phyloP scores from a whole-genome alignment of 257 asterid genomes.

The Hygrophila difformis region DNA sequence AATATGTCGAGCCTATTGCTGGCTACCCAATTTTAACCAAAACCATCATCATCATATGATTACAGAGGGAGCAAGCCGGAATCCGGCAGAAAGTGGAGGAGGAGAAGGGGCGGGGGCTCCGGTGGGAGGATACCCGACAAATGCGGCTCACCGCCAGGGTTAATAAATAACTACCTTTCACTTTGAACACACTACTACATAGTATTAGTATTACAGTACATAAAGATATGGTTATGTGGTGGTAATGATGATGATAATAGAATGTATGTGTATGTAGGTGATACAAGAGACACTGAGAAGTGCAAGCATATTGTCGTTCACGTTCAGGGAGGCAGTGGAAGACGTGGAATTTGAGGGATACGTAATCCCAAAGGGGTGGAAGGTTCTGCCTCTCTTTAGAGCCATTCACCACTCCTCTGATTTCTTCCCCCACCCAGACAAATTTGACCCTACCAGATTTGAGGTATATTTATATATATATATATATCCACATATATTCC shows the following conservation, averaged over 20 bases:
- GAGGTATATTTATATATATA: slow-evolving; percentile 26
- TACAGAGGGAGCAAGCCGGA: slow-evolving; percentile 53
- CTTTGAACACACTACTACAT: too few relatives aligned
- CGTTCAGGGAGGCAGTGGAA: slow-evolving; percentile 67
- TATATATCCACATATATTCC: not conserved
- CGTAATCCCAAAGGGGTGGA: slow-evolving; percentile 75
- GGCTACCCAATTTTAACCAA: too few relatives aligned
- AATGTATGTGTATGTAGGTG: slow-evolving; percentile 30
- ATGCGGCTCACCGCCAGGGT: slow-evolving; percentile 54
- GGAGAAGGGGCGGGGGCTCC: slow-evolving; percentile 35
- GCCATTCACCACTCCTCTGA: slow-evolving; percentile 51
- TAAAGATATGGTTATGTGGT: too few relatives aligned
- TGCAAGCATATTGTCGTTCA: slow-evolving; percentile 61
- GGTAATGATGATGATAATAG: too few relatives aligned
- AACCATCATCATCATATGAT: too few relatives aligned
- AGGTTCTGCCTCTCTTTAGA: slow-evolving; percentile 71
- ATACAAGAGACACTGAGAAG: slow-evolving; percentile 65
- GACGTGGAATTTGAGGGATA: slow-evolving; percentile 62
- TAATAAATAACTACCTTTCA: not conserved
- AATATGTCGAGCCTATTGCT: too few relatives aligned
- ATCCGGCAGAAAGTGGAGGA: slow-evolving; percentile 19
- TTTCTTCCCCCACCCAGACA: slow-evolving; percentile 58
- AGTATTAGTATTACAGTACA: too few relatives aligned
- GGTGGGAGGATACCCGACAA: slow-evolving; percentile 60
- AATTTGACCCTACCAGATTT: slow-evolving; percentile 67